Evolutionary conservation across 257 asterid species (phyloP).

Genomic region (Nicotiana undulata): DNA sequence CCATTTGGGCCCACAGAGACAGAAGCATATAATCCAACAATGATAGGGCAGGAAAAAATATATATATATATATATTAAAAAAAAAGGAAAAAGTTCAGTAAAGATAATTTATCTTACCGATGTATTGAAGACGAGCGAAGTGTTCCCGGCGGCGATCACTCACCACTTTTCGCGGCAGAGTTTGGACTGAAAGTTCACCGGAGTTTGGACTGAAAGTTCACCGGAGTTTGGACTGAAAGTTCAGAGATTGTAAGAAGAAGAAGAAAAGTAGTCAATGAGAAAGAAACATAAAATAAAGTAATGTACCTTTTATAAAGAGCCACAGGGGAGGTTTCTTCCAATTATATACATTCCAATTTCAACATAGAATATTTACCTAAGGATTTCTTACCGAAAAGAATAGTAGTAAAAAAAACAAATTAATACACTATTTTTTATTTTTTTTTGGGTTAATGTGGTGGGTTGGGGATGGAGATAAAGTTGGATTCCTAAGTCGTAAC

Average conservation of each 20-base stretch:
- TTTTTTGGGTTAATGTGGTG: neutral
- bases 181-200: no score
- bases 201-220: neutral
- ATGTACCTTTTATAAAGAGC: neutral
- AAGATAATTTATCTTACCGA: neutral
- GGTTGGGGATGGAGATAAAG: neutral
- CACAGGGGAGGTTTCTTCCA: neutral
- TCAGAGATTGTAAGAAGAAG: neutral
- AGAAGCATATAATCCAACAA: neutral
- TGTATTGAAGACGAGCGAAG: neutral
- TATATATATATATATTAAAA: no score
- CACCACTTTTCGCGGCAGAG: neutral
- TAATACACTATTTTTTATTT: neutral
- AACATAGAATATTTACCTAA: neutral
- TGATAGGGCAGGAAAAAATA: neutral
- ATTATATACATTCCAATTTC: no score
- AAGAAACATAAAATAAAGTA: neutral
- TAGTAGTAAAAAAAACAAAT: neutral
- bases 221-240: neutral
- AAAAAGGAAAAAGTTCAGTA: neutral
- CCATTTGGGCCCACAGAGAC: neutral
- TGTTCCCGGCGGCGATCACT: neutral
- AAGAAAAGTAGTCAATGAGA: neutral
- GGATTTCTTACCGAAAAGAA: neutral
- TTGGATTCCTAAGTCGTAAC: neutral